phyloP scores from a whole-genome alignment of 345 rosid genomes.

The Syzygium oleosum region DNA sequence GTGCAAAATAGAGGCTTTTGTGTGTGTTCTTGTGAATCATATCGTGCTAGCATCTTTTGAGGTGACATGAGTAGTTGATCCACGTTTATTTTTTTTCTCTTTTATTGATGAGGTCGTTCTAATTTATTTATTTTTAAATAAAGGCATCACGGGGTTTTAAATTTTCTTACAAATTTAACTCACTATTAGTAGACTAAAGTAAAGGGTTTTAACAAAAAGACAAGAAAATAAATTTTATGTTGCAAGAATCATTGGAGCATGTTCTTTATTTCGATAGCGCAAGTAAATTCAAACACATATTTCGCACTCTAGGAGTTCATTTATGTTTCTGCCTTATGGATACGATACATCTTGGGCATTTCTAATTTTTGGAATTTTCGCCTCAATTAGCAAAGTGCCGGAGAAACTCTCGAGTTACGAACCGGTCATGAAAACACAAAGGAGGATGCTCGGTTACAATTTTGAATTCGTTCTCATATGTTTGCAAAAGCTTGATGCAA shows the following conservation, averaged over 20 bases:
- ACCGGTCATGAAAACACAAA: not conserved
- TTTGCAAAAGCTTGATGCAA: not conserved
- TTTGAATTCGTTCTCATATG: not conserved
- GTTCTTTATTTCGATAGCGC: not conserved
- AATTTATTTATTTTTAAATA: not conserved
- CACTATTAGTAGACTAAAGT: not conserved
- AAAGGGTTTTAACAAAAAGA: not conserved
- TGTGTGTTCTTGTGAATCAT: not conserved
- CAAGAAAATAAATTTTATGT: not conserved
- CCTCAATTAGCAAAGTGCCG: not conserved
- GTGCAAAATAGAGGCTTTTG: not conserved
- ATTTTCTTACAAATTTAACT: not conserved
- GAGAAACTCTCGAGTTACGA: not conserved
- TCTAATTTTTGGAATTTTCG: not conserved
- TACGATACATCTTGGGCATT: not conserved
- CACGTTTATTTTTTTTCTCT: not conserved
- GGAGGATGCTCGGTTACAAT: not conserved
- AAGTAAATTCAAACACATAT: not conserved
- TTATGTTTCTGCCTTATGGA: not conserved
- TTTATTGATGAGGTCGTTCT: not conserved
- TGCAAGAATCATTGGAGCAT: not conserved
- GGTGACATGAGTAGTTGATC: not conserved
- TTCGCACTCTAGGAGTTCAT: not conserved
- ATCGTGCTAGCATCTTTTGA: not conserved
- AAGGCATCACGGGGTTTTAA: not conserved